Evolutionary conservation across 805 yeast species (phyloP), one percentile per base, ranked within the genome.

Genomic region (Yamadazyma tumulicola): DNA sequence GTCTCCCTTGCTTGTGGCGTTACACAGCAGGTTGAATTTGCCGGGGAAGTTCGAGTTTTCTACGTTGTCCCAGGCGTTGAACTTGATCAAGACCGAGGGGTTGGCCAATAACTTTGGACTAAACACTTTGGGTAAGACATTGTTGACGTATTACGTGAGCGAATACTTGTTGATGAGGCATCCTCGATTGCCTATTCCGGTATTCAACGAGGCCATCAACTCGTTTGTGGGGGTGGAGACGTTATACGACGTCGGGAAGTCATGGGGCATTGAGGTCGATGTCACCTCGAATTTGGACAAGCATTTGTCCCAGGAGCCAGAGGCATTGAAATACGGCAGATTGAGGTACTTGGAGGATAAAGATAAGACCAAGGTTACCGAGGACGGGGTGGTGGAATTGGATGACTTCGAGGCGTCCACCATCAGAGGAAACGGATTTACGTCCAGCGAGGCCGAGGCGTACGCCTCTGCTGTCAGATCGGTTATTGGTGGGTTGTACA

Each of bases 241-340:
- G 0, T 67, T 93, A 38, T 65, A 76, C 23, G 74, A 73, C 32
- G 65, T 88, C 17, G 96, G 88, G 22, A 72, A 70, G 49, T 52
- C 64, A 13, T 93, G 97, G 97, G 98, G 98, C 63, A 79, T 93
- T 31, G 89, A 87, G 59, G 69, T 74, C 12, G 97, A 89, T 54
- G 59, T 63, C 6, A 64, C 78, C 5, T 63, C 85, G 14, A 69
- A 79, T 29, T 58, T 87, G 39, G 79, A 80, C 31, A 77, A 86
- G 49, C 77, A 72, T 48, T 64, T 87, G 46, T 69, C 81, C 20
- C 75, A 81, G 35, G 94, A 83, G 55, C 77, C 84, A 12, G 77
- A 75, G 42, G 72, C 75, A 40, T 70, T 80, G 53, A 73, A 76
- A 37, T 74, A 77, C 49, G 96, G 96, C 29, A 82, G 73, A 58